These are phyloP conservation scores for Moesziomyces aphidis DNA, from an alignment of 1,284 basidiomycete genomes.

Conservation along the genomic window DNA sequence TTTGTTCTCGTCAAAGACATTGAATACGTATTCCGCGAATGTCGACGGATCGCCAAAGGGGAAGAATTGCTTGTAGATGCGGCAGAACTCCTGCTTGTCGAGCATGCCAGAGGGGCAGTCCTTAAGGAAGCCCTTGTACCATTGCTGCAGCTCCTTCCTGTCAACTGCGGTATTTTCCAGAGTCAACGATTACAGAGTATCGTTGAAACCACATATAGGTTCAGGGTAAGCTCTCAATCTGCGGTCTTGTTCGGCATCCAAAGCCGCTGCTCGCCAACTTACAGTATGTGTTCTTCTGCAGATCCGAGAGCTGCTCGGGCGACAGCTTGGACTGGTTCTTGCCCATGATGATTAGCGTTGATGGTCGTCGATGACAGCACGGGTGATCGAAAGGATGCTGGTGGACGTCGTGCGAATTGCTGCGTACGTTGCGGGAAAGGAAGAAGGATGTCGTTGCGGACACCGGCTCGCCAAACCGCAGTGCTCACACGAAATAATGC, in stretches of 20 bases:
- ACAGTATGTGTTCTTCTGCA: constrained; percentile 99
- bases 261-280: constrained; percentile 65
- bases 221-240: constrained; percentile 8
- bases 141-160: constrained; percentile 99
- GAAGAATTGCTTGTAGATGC: constrained; percentile 99
- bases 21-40: constrained; percentile 99
- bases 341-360: constrained; percentile 73
- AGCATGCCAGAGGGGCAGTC: constrained; percentile 98
- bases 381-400: not conserved
- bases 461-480: too few relatives aligned
- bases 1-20: constrained; percentile 71
- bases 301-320: constrained; percentile 91
- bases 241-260: constrained; percentile 5
- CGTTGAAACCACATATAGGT: not conserved
- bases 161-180: constrained; percentile 77
- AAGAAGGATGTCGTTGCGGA: not conserved
- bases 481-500: too few relatives aligned
- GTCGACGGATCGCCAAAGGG: constrained; percentile 97
- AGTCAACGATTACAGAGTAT: not conserved
- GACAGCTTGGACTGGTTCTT: constrained; percentile 97
- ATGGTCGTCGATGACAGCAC: constrained; percentile 2
- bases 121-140: constrained; percentile 99
- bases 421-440: not conserved
- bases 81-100: constrained; percentile 94
- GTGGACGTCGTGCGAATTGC: too few relatives aligned